phyloP scores from a whole-genome alignment of 148 eudicot genomes.

The Heliamphora exappendiculata region DNA sequence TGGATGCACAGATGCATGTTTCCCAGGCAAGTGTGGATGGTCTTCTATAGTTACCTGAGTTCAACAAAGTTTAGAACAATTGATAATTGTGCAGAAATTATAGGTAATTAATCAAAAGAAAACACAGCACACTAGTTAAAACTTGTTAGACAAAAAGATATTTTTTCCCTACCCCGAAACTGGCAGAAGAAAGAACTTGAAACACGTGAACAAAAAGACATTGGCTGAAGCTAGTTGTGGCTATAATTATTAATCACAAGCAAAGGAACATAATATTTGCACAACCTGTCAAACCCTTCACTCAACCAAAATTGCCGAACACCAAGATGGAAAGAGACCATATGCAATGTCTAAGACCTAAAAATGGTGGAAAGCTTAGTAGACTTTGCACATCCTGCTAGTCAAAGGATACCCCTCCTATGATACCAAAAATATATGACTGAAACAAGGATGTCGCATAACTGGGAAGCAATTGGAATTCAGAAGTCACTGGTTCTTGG shows the following conservation, averaged over 20 bases:
- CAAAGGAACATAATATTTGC: not conserved
- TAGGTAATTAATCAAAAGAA: conserved; percentile 3
- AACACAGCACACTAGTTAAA: not conserved
- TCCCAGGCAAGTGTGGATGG: conserved; percentile 96
- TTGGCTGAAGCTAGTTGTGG: not conserved
- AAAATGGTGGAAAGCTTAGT: not conserved
- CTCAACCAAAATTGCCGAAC: not conserved
- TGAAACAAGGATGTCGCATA: not conserved
- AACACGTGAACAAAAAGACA: not conserved
- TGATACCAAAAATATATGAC: not conserved
- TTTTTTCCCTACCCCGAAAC: not conserved
- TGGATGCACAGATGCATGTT: conserved; percentile 99
- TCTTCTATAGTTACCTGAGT: conserved; percentile 92
- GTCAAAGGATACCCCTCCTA: not conserved
- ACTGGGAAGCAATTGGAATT: not conserved
- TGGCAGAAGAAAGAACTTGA: not conserved
- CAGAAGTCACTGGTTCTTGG: not conserved
- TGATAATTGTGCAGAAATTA: not conserved
- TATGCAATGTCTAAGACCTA: not conserved
- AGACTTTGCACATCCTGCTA: not conserved
- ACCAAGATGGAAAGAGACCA: not conserved
- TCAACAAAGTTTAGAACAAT: not conserved
- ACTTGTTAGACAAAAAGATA: not conserved
- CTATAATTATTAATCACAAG: not conserved
- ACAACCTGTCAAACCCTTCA: not conserved